Evolutionary conservation across 1,139 yeast genomes (phyloP), one percentile per base, ranked within the genome.

Genomic region (Candida albicans): DNA sequence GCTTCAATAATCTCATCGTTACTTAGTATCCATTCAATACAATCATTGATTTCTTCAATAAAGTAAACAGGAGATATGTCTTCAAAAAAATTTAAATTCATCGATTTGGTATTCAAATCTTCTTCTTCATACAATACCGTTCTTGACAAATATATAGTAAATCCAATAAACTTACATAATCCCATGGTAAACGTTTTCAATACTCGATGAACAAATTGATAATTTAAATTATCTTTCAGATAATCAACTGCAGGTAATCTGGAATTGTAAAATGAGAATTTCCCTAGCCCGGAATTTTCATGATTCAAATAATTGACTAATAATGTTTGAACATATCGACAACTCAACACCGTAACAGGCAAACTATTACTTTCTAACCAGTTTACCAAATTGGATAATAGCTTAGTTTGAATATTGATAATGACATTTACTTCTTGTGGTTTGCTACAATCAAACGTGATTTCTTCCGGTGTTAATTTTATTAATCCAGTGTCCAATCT

Each of bases 81-180:
- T 25, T 48, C 46, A 40, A 72, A 60, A 42, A 68, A 70, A 47
- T 69, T 64, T 41, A 72, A 57, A 40, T 79, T 81, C 84, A 84
- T 79, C 10, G 72, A 68, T 50, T 84, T 77, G 1, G 86, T 79
- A 44, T 82, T 82, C 41, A 86, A 64, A 60, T 86, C 95, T 56
- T 86, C 95, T 54, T 86, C 93, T 53, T 85, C 91, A 52, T 81
- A 82, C 13, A 86, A 67, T 7, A 82, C 84, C n/a, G 82, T 83
- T 13, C 73, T 67, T 1, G 83, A 81, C 31, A 83, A 62, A 8
- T 64, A 60, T 3, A 77, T 56, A 6, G 76, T 68, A 39, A 77
- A 67, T 15, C 79, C 79, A 6, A 80, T 73, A 53, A 81, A 74
- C 47, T 76, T 77, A 38, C 79, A 62, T 8, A 82, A 53, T 2